Conservation (phyloP, 116 monocot species). For the Zostera marina region DNA sequence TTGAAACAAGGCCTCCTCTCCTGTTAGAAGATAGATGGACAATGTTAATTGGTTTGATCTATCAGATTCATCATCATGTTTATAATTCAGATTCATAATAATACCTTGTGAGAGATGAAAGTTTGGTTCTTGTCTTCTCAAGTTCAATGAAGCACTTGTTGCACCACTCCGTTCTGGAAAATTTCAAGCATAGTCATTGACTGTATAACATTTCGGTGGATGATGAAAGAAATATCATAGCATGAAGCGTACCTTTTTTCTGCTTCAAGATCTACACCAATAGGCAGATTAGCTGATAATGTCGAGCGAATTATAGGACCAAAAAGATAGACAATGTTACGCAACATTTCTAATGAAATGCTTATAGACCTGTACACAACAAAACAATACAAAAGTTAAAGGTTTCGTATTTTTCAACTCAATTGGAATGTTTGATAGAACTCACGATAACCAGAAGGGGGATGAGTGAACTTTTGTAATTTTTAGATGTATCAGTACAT, state of each 20-base stretch:
- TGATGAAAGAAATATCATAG: no score
- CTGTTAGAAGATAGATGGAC: conserved; percentile 11
- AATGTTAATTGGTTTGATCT: no score
- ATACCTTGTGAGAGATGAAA: conserved; percentile 59
- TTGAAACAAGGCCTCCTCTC: conserved; percentile 67
- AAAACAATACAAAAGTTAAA: neutral
- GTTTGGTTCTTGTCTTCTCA: conserved; percentile 49
- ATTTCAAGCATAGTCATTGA: neutral
- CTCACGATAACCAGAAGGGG: neutral
- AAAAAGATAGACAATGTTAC: conserved; percentile 69
- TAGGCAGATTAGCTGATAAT: conserved; percentile 45
- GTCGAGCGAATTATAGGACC: conserved; percentile 80
- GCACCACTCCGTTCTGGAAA: conserved; percentile 55
- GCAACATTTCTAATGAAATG: conserved; percentile 63
- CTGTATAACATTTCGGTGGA: neutral
- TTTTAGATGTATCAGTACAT: neutral
- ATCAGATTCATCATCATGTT: no score
- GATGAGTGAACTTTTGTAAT: neutral
- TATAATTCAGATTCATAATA: neutral
- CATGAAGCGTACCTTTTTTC: conserved; percentile 48
- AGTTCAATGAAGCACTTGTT: conserved; percentile 83
- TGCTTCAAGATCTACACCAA: conserved; percentile 90
- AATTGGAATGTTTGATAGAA: neutral
- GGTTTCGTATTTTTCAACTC: neutral
- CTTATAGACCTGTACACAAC: conserved; percentile 37